Conservation (phyloP, 345 rosid genomes). For the Luvunga scandens region DNA sequence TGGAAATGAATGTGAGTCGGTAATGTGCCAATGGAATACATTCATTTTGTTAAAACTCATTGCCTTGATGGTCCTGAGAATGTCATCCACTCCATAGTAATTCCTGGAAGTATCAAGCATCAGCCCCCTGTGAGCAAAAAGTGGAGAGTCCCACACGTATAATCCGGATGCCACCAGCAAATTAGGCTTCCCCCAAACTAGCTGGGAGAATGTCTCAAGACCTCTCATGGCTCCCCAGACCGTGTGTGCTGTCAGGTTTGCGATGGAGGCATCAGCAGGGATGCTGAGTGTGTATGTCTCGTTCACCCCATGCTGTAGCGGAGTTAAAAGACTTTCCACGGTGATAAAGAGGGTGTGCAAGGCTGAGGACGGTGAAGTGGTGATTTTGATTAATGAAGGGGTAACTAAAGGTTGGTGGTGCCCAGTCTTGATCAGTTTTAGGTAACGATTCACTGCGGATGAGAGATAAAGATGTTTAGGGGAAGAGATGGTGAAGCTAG, state of each 20-base stretch:
- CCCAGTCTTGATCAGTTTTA: conserved; percentile 43
- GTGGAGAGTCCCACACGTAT: conserved; percentile 48
- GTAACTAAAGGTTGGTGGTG: conserved; percentile 45
- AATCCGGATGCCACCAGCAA: conserved; percentile 47
- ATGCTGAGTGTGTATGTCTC: conserved; percentile 68
- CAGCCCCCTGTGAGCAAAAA: conserved; percentile 71
- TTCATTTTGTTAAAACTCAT: conserved; percentile 84
- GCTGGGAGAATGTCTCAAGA: conserved; percentile 82
- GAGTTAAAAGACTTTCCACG: conserved; percentile 45
- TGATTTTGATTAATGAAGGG: conserved; percentile 33
- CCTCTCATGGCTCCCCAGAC: conserved; percentile 94
- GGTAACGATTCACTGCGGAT: conserved; percentile 53
- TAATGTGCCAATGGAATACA: conserved; percentile 92
- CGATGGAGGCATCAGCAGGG: conserved; percentile 36
- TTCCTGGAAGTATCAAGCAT: conserved; percentile 83
- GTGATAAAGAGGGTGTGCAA: conserved; percentile 41
- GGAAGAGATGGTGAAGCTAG: conserved; percentile 47
- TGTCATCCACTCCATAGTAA: conserved; percentile 67
- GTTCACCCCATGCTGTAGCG: conserved; percentile 63
- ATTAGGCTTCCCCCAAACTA: conserved; percentile 62
- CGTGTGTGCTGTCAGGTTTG: conserved; percentile 47
- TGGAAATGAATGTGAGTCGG: conserved; percentile 87
- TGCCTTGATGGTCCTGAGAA: conserved; percentile 59
- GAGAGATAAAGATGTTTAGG: conserved; percentile 56
- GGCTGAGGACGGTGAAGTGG: conserved; percentile 31